phyloP scores from a whole-genome alignment of 2,329 filamentous ascomycete genomes.

The Sporothrix brasiliensis region DNA sequence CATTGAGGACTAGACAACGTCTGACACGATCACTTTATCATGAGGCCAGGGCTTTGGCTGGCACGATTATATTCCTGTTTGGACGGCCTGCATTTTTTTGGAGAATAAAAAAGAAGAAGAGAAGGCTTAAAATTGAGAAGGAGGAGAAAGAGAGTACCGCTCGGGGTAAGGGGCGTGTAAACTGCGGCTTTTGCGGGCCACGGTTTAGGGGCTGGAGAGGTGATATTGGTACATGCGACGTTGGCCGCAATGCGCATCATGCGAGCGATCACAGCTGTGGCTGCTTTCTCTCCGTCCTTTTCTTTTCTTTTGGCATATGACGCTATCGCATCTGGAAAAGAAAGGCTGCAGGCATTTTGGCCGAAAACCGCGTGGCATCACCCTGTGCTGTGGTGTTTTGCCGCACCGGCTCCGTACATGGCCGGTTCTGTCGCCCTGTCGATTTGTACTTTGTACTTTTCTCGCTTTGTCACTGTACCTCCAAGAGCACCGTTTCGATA shows the following conservation, averaged over 20 bases:
- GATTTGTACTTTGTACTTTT: background rate
- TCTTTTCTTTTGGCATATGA: constrained; percentile 8
- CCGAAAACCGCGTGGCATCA: constrained; percentile 10
- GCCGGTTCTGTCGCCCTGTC: background rate
- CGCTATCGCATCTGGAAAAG: constrained; percentile 5
- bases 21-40: background rate
- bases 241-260: constrained; percentile 10
- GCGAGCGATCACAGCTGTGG: background rate
- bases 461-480: background rate
- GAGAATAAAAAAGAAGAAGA: background rate
- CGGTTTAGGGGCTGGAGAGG: constrained; percentile 4
- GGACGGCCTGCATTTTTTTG: constrained; percentile 18
- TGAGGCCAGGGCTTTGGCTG: background rate
- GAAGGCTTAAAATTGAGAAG: background rate
- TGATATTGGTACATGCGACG: background rate
- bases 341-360: background rate
- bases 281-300: background rate
- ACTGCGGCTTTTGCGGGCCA: background rate
- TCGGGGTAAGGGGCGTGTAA: constrained; percentile 13
- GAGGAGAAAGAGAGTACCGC: background rate
- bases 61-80: constrained; percentile 25
- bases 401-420: constrained; percentile 19
- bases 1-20: background rate
- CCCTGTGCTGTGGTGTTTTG: background rate
- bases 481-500: too few relatives aligned